A percentile compares a stretch with the other conserved stretches of the same genome.
These are phyloP conservation scores for Ciborinia camelliae DNA, from an alignment of 2,329 filamentous ascomycete genomes.

Conservation along the genomic window DNA sequence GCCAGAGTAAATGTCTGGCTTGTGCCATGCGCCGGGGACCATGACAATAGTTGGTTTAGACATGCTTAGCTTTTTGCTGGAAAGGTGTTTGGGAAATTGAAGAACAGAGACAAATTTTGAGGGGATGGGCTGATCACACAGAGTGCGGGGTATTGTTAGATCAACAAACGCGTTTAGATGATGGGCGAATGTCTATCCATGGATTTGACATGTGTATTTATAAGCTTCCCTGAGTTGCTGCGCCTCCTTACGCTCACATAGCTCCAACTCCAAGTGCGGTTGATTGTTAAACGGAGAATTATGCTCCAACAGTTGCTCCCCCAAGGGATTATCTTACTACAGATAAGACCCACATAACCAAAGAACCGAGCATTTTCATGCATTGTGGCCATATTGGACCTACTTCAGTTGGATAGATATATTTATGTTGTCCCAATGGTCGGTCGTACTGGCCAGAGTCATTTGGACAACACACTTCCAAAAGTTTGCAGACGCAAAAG, in stretches of 20 bases:
- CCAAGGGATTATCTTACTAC: neutral
- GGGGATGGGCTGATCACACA: neutral
- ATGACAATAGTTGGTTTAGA: conserved; percentile 12
- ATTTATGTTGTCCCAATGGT: no score
- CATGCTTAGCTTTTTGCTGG: neutral
- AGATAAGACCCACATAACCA: neutral
- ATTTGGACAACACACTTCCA: no score
- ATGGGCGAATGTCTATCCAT: neutral
- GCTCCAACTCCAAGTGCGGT: neutral
- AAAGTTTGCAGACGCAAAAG: no score
- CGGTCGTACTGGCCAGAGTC: no score
- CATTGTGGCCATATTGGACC: no score
- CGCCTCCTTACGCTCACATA: neutral
- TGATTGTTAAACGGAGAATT: neutral
- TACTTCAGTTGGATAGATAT: no score
- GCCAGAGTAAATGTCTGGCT: neutral
- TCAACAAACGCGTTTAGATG: neutral
- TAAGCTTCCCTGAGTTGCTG: neutral
- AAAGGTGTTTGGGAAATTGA: neutral
- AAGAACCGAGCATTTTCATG: neutral
- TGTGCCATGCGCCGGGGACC: conserved; percentile 11
- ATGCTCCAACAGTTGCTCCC: neutral
- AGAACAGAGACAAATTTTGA: neutral
- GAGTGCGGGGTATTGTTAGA: neutral
- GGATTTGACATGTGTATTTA: neutral